Conservation (phyloP, 805 yeast genomes). For the Myxozyma geophila region DNA sequence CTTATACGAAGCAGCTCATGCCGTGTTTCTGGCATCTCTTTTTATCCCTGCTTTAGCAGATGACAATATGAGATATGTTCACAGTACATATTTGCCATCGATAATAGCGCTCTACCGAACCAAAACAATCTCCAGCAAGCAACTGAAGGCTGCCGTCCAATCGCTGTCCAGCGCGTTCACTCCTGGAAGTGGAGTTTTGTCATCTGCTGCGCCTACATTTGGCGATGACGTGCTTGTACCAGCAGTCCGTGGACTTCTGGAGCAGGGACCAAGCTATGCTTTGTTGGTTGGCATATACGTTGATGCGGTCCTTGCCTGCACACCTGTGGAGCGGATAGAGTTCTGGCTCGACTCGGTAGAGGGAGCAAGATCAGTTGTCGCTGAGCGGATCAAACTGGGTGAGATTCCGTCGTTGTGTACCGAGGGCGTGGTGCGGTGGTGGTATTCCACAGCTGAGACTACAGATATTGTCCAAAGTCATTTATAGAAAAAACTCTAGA, state of each 20-base stretch:
- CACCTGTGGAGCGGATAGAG: constrained; percentile 10
- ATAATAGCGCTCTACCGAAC: constrained; percentile 9
- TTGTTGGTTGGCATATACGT: constrained; percentile 12
- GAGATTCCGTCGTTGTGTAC: constrained; percentile 29
- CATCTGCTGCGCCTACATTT: constrained; percentile 21
- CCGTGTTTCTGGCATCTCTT: constrained; percentile 35
- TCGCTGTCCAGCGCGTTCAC: constrained; percentile 19
- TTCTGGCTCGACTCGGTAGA: constrained; percentile 17
- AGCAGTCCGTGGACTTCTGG: neutral
- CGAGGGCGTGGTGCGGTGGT: constrained; percentile 25
- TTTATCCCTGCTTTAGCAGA: constrained; percentile 18
- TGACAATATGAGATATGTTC: constrained; percentile 20
- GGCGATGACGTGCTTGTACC: constrained; percentile 22
- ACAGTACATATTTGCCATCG: constrained; percentile 10
- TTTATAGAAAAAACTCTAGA: neutral
- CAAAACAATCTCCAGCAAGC: constrained; percentile 15
- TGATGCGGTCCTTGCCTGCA: constrained; percentile 25
- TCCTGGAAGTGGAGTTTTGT: constrained; percentile 27
- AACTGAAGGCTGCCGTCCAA: constrained; percentile 20
- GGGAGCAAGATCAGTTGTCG: constrained; percentile 5
- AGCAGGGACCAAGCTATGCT: neutral
- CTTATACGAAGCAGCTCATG: constrained; percentile 36
- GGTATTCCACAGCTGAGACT: constrained; percentile 14
- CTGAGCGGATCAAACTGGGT: constrained; percentile 17
- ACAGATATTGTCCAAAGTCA: neutral